Evolutionary conservation across 192 early-diverging fungal genomes (phyloP), one percentile per base, ranked within the genome.

Genomic region (Coemansia sp.): DNA sequence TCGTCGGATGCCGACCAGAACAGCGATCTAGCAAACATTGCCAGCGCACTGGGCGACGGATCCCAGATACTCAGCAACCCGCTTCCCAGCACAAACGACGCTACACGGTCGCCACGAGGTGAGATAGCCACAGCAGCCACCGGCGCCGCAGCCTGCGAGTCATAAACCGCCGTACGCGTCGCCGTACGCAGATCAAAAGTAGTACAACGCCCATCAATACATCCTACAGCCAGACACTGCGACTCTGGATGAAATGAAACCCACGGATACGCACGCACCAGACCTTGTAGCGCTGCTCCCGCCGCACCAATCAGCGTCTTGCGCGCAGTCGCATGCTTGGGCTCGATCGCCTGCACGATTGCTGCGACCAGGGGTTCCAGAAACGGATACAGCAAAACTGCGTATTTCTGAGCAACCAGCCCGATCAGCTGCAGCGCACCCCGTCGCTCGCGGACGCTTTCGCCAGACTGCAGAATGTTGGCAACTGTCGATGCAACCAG

Each of bases 51-150:
- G 4, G 80, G 80, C 33, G 75, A 49, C 30, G 80, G 75, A 22
- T 83, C 72, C 80, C 80, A 83, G 38, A 83, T 64, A 36, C 72
- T 71, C 45, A 83, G 68, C 59, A 58, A 20, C 14, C 72, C 63
- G 32, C 63, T 64, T 7, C 64, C 71, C 64, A 77, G 54, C n/a
- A 75, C 64, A 60, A 83, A 83, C 75, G 80, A 77, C 57, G 75
- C 75, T n/a, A 83, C 80, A 14, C 61, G 66, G 48, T 74, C 71
- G 29, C 71, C 80, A 3, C 20, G n/a, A 7, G 80, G 80, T 61
- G 80, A 67, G n/a, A 83, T 68, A 1, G 80, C 71, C 34, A 83
- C 80, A 0, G 75, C 75, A 6, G 55, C 72, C 20, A 83, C 80
- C 12, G 68, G 71, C 5, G 61, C 49, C 40, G 42, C 61, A 17